Base-by-base conservation (phyloP, 305 asterid genomes). In the Coffea humblotiana region DNA sequence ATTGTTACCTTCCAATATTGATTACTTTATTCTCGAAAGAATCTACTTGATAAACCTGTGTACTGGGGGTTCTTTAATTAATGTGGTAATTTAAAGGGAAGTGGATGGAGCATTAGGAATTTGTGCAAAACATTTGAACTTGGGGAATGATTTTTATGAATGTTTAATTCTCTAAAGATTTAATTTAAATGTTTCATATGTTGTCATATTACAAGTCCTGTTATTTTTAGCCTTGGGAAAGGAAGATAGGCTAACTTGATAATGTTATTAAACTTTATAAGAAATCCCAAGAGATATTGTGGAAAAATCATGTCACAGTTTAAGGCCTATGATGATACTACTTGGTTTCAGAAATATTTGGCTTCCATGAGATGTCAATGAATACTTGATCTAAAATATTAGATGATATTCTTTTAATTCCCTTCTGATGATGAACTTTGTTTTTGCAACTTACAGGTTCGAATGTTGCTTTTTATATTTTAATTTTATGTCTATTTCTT, bases 401-500 rank as follows among this genome's bases (percentile, higher is more conserved):
- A 10, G 43, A 23, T 27, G 40, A 27, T 19, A 37, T 69, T 15
- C n/a, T 18, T 19, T 16, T 7, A 48, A 11, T 47, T 47, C 43
- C 48, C 35, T 21, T 3, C 51, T 63, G 3, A 37, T n/a, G 69
- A 16, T 79, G 35, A 56, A 18, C 54, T 21, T 43, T 12, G 21
- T 51, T 16, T 45, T 52, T 76, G 51, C 8, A 51, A 14, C 52
- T 54, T 21, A 15, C 40, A 32, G 61, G 15, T 48, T 23, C 37
- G 56, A 4, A 69, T 70, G 66, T 72, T 71, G 19, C 27, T 52
- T 81, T 54, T 54, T 51, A 23, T 66, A 75, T 61, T 45, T 74
- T 60, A 10, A 37, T 64, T 61, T 56, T 66, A 74, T 81, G 79
- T 21, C 18, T 76, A 81, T 82, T 25, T 84, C 66, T 84, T 82